Conservation (phyloP, 2,329 filamentous ascomycete genomes). For the Monilinia fructicola region DNA sequence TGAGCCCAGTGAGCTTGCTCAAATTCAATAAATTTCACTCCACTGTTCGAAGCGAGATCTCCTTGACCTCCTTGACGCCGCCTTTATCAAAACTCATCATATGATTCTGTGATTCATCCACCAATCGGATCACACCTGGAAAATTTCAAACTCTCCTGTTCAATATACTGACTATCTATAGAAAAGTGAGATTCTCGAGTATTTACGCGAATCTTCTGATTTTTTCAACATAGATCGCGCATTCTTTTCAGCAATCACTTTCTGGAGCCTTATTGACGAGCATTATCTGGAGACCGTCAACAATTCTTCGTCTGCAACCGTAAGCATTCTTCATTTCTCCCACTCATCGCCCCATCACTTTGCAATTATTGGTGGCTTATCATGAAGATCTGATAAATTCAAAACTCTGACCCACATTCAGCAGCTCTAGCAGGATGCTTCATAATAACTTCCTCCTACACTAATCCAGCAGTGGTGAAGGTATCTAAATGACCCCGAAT, state of each 20-base stretch:
- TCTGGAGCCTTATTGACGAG: background rate
- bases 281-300: background rate
- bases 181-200: background rate
- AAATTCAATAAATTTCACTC: background rate
- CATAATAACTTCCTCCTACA: background rate
- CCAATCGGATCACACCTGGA: background rate
- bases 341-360: background rate
- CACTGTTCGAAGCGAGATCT: constrained; percentile 10
- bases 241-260: background rate
- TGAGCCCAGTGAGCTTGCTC: background rate
- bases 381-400: background rate
- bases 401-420: background rate
- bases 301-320: background rate
- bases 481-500: background rate
- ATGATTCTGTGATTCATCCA: background rate
- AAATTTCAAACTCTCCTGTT: background rate
- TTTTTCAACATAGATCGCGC: background rate
- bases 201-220: background rate
- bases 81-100: background rate
- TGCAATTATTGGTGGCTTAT: background rate
- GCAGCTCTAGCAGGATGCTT: background rate
- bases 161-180: background rate
- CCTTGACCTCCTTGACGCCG: constrained; percentile 17
- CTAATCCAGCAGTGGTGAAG: background rate
- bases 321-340: background rate